Percentiles rank a stretch among this genome's conserved stretches.
Conservation (phyloP, 164 flowering plant genomes). For the Dillenia turbinata region DNA sequence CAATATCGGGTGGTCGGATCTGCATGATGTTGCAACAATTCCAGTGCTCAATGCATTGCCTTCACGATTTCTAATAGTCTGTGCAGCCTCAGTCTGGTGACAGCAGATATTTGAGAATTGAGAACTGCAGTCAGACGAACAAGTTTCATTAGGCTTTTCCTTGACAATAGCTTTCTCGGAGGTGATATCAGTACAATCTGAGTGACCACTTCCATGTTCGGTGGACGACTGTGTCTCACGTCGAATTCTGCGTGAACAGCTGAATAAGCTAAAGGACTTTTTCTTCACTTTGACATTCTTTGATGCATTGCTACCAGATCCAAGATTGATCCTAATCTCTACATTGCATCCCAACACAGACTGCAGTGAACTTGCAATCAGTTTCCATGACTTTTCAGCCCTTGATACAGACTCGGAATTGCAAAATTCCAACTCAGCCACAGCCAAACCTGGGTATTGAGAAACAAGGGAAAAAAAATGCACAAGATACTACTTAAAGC, state of each 20-base stretch:
- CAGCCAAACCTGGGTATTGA: conserved; percentile 48
- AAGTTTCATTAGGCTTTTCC: conserved; percentile 29
- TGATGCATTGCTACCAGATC: conserved; percentile 20
- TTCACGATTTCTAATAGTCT: conserved; percentile 42
- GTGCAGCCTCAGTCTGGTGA: conserved; percentile 26
- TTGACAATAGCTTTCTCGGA: conserved; percentile 29
- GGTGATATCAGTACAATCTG: conserved; percentile 35
- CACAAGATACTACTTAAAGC: background rate
- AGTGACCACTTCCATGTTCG: conserved; percentile 30
- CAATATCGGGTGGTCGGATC: conserved; percentile 14
- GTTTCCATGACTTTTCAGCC: conserved; percentile 87
- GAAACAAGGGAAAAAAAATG: background rate
- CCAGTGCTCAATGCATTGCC: conserved; percentile 52
- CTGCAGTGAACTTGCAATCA: conserved; percentile 72
- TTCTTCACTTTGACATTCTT: conserved; percentile 35
- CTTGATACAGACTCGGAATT: conserved; percentile 50
- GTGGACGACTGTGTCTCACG: conserved; percentile 25
- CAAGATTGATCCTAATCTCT: conserved; percentile 66
- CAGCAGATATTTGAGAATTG: conserved; percentile 26
- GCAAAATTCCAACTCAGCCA: conserved; percentile 68
- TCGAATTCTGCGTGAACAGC: conserved; percentile 50
- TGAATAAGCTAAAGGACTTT: conserved; percentile 49
- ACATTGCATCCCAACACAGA: conserved; percentile 68
- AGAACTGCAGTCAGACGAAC: conserved; percentile 32
- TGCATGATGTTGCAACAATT: conserved; percentile 12